A percentile compares a stretch with the other conserved stretches of the same genome.
These are phyloP conservation scores for Ceratocystis alfenasii DNA, from an alignment of 2,329 filamentous ascomycete species.

Conservation along the genomic window DNA sequence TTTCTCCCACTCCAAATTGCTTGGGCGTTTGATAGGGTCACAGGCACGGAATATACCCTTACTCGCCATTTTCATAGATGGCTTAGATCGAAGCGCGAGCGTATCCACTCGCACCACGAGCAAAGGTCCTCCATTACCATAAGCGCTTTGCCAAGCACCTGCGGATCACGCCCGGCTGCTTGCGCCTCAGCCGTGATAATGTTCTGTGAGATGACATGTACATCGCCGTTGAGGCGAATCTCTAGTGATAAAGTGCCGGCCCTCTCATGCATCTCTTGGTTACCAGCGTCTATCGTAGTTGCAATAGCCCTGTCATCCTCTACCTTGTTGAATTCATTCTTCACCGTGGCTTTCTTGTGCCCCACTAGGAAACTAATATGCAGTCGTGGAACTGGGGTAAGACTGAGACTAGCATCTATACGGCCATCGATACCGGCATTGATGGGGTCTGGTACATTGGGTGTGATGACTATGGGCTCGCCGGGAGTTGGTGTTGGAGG, in stretches of 20 bases:
- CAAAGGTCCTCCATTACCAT: conserved; percentile 42
- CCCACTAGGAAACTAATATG: conserved; percentile 41
- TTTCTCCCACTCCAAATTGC: no score
- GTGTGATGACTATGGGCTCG: neutral
- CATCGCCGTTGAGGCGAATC: conserved; percentile 46
- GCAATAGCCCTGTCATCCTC: no score
- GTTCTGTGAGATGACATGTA: conserved; percentile 49
- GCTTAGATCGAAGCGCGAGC: conserved; percentile 28
- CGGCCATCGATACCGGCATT: neutral
- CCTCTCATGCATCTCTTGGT: neutral
- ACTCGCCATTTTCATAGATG: conserved; percentile 7
- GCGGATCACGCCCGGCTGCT: conserved; percentile 21
- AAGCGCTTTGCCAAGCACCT: conserved; percentile 36
- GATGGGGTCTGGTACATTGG: neutral
- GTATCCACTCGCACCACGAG: conserved; percentile 43
- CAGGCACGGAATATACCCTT: no score
- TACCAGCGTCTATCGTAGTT: no score
- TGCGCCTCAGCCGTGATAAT: conserved; percentile 29
- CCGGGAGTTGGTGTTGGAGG: neutral
- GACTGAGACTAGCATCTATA: conserved; percentile 42
- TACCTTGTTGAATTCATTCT: neutral
- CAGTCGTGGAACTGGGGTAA: conserved; percentile 39
- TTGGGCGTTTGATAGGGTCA: no score
- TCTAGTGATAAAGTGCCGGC: conserved; percentile 41
- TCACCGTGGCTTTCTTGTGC: neutral